Conservation (phyloP, 1,139 yeast species). For the Taphrina wiesneri region DNA sequence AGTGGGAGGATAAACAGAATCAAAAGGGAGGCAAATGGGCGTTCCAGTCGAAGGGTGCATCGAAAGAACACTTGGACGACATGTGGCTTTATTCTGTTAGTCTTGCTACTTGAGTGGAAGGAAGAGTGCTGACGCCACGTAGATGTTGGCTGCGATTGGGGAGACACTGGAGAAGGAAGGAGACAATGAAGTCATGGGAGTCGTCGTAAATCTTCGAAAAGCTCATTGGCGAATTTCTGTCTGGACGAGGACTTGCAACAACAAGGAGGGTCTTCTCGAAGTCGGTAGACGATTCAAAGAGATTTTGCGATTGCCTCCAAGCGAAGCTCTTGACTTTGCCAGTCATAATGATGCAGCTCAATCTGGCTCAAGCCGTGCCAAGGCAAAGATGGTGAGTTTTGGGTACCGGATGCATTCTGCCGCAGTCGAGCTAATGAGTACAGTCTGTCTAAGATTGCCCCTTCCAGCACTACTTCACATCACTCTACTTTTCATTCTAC, state of each 20-base stretch:
- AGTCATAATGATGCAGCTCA: conserved; percentile 52
- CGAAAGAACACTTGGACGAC: conserved; percentile 69
- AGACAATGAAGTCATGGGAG: conserved; percentile 83
- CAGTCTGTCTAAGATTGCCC: conserved; percentile 1
- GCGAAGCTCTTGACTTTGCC: conserved; percentile 72
- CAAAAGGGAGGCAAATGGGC: conserved; percentile 95
- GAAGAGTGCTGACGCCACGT: conserved; percentile 40
- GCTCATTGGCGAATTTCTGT: conserved; percentile 81
- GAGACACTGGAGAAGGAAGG: conserved; percentile 72
- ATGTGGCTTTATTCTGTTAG: conserved; percentile 63
- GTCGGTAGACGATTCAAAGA: conserved; percentile 75
- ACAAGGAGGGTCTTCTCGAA: conserved; percentile 52
- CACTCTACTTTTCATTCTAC: background rate
- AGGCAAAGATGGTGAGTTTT: conserved; percentile 34
- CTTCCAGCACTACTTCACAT: background rate
- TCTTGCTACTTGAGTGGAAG: background rate
- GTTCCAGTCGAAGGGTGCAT: conserved; percentile 68
- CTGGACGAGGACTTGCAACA: conserved; percentile 87
- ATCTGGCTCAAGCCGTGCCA: conserved; percentile 41
- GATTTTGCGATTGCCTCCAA: conserved; percentile 67
- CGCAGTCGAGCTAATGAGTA: background rate
- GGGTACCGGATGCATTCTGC: background rate
- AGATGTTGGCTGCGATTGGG: conserved; percentile 84
- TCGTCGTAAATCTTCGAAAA: conserved; percentile 84
- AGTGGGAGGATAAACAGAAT: conserved; percentile 94